These are phyloP conservation scores for Ophiocordyceps camponoti-floridani DNA, from an alignment of 2,329 filamentous ascomycete species.

Conservation along the genomic window DNA sequence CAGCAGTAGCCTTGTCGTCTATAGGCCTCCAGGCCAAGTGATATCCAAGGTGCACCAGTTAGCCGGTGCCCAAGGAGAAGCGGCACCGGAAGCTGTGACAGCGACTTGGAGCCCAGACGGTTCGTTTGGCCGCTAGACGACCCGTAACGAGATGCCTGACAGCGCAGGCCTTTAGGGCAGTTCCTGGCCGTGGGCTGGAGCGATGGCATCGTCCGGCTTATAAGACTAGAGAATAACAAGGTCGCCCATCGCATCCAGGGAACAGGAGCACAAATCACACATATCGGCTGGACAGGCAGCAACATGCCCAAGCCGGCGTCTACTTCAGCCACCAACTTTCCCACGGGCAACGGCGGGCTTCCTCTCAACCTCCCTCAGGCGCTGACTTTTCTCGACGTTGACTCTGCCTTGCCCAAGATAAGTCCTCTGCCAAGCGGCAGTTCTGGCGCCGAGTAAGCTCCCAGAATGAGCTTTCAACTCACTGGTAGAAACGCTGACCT, in stretches of 20 bases:
- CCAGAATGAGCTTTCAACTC: neutral
- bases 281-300: slow-evolving; percentile 35
- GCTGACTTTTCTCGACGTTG: slow-evolving; percentile 57
- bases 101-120: slow-evolving; percentile 53
- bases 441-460: slow-evolving; percentile 41
- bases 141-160: neutral
- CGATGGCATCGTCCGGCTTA: slow-evolving; percentile 59
- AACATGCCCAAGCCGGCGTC: slow-evolving; percentile 8
- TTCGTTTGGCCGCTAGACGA: slow-evolving; percentile 15
- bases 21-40: slow-evolving; percentile 57
- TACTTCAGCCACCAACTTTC: slow-evolving; percentile 3
- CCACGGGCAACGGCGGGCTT: slow-evolving; percentile 4
- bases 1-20: slow-evolving; percentile 54
- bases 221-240: slow-evolving; percentile 68
- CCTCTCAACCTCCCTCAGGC: slow-evolving; percentile 48
- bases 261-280: slow-evolving; percentile 24
- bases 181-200: slow-evolving; percentile 71
- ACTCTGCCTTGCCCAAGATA: slow-evolving; percentile 58
- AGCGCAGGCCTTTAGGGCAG: slow-evolving; percentile 32
- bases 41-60: slow-evolving; percentile 34
- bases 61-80: slow-evolving; percentile 17
- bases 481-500: slow-evolving; percentile 3
- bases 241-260: slow-evolving; percentile 51
- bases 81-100: slow-evolving; percentile 24
- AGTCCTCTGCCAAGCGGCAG: slow-evolving; percentile 46